Conservation (phyloP, 2,329 filamentous ascomycete species). For the Tolypocladium pustulatum region DNA sequence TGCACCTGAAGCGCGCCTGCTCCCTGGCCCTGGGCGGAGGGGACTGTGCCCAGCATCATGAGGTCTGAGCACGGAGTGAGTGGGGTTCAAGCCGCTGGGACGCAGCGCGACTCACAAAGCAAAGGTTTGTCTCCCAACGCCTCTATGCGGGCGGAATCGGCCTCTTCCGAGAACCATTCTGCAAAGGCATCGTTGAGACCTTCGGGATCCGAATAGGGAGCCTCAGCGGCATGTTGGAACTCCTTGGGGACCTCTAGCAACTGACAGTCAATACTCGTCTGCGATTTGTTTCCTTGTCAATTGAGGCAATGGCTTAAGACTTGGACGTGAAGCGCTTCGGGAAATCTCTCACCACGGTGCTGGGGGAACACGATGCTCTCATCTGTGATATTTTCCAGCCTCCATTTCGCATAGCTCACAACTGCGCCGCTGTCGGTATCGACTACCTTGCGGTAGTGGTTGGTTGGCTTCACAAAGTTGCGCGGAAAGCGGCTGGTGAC, state of each 20-base stretch:
- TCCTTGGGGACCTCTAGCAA: neutral
- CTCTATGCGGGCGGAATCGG: neutral
- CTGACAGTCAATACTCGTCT: neutral
- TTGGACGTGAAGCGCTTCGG: neutral
- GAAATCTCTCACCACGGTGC: neutral
- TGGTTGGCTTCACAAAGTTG: neutral
- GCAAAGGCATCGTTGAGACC: neutral
- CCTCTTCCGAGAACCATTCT: neutral
- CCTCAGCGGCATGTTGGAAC: neutral
- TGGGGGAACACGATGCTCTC: neutral
- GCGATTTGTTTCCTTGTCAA: too few relatives aligned
- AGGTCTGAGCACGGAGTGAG: neutral
- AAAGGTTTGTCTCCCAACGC: neutral
- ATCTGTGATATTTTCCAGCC: neutral
- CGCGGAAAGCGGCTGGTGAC: neutral
- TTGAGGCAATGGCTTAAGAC: neutral
- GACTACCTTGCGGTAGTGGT: neutral
- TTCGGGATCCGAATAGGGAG: neutral
- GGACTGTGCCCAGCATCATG: neutral
- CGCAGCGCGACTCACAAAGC: neutral
- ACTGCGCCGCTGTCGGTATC: neutral
- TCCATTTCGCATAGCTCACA: conserved; percentile 1
- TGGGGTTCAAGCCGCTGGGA: neutral
- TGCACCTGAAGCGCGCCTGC: neutral
- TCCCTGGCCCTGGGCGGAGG: neutral